phyloP scores from a whole-genome alignment of 345 rosid genomes.

The Euphorbia tirucalli region DNA sequence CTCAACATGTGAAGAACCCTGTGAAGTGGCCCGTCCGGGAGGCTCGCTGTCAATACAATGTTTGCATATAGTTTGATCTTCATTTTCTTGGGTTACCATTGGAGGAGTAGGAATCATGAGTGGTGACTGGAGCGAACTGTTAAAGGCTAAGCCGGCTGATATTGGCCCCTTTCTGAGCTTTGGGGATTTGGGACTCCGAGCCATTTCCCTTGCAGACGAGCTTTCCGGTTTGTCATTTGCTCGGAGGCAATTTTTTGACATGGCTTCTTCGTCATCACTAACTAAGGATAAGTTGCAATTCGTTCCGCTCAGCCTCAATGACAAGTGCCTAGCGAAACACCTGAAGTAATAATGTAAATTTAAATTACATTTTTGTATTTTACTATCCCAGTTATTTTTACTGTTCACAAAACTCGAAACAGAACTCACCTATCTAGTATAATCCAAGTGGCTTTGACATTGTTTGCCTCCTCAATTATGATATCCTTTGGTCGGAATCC shows the following conservation, averaged over 20 bases:
- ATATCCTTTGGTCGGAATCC: slow-evolving; percentile 35
- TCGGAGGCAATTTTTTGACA: neutral
- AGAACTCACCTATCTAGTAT: slow-evolving; percentile 32
- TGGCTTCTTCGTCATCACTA: slow-evolving; percentile 23
- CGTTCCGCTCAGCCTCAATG: slow-evolving; percentile 31
- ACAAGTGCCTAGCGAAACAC: slow-evolving; percentile 31
- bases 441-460: slow-evolving; percentile 35
- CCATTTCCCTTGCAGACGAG: slow-evolving; percentile 11
- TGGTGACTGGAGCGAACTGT: neutral
- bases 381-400: neutral
- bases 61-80: neutral
- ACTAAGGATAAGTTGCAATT: slow-evolving; percentile 30
- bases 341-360: slow-evolving; percentile 18
- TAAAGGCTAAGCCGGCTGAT: neutral
- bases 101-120: neutral
- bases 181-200: slow-evolving; percentile 24
- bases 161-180: slow-evolving; percentile 21
- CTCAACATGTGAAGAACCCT: neutral
- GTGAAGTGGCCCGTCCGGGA: no score
- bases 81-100: slow-evolving; percentile 1
- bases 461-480: slow-evolving; percentile 35
- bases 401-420: no score
- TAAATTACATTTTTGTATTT: no score
- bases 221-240: slow-evolving; percentile 12
- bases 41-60: neutral